These are phyloP conservation scores for Exophiala viscosa DNA, from an alignment of 2,329 filamentous ascomycete species.

Conservation along the genomic window DNA sequence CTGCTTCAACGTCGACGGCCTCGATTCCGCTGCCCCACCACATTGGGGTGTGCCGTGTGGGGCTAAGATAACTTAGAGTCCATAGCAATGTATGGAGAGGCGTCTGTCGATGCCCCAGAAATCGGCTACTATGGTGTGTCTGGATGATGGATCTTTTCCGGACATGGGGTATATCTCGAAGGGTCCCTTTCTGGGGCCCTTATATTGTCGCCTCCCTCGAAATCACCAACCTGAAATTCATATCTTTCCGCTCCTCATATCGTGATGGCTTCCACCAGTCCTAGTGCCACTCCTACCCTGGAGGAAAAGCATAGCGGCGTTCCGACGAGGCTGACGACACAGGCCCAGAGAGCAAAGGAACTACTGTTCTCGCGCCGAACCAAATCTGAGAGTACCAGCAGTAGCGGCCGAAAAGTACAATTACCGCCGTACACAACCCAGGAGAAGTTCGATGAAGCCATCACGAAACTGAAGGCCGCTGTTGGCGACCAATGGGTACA, in stretches of 20 bases:
- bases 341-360: slow-evolving; percentile 8
- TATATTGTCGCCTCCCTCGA: not conserved
- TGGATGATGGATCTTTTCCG: not conserved
- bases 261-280: not conserved
- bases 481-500: slow-evolving; percentile 7
- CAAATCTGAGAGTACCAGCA: not conserved
- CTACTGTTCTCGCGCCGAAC: slow-evolving; percentile 7
- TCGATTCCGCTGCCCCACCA: too few relatives aligned
- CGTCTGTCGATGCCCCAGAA: not conserved
- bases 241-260: not conserved
- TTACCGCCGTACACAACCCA: slow-evolving; percentile 7
- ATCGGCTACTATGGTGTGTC: not conserved
- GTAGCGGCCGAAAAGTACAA: not conserved
- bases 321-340: slow-evolving; percentile 3
- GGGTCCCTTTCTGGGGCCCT: not conserved
- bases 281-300: slow-evolving; percentile 3
- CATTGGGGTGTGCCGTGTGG: too few relatives aligned
- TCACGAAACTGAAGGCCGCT: not conserved
- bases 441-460: slow-evolving; percentile 7
- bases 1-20: too few relatives aligned
- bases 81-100: too few relatives aligned
- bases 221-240: too few relatives aligned
- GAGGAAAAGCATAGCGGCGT: slow-evolving; percentile 7
- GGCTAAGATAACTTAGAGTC: too few relatives aligned
- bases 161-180: not conserved